A percentile compares a stretch with the other conserved stretches of the same genome.
Conservation (phyloP, 1,284 basidiomycete species). For the Rhodotorula sp. region DNA sequence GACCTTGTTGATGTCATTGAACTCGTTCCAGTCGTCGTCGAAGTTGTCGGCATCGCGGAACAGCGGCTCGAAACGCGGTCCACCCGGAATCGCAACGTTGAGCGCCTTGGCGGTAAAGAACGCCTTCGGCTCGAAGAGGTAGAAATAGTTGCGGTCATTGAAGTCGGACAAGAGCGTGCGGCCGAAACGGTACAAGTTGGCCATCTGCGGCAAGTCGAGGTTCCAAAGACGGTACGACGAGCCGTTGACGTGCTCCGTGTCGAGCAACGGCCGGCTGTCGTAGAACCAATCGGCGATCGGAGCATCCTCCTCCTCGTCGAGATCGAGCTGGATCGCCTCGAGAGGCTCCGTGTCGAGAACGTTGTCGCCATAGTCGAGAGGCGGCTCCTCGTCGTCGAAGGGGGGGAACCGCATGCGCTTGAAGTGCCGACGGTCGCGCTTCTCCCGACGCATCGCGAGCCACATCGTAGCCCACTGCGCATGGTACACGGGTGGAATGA, state of each 20-base stretch:
- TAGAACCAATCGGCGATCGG: slow-evolving; percentile 99
- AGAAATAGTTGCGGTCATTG: slow-evolving; percentile 73
- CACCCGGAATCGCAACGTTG: slow-evolving; percentile 97
- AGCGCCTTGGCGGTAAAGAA: slow-evolving; percentile 96
- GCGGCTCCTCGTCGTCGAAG: slow-evolving; percentile 98
- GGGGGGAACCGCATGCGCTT: slow-evolving; percentile 99
- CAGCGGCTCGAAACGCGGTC: slow-evolving; percentile 87
- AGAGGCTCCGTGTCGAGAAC: slow-evolving; percentile 96
- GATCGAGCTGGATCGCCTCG: slow-evolving; percentile 95
- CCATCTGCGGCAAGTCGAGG: slow-evolving; percentile 88
- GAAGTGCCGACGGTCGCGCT: slow-evolving; percentile 97
- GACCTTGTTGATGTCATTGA: slow-evolving; percentile 99
- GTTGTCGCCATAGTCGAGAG: slow-evolving; percentile 97
- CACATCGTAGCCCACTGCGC: slow-evolving; percentile 99
- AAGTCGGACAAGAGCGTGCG: slow-evolving; percentile 83
- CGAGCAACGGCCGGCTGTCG: slow-evolving; percentile 89
- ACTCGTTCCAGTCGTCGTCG: slow-evolving; percentile 89
- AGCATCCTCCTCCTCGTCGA: slow-evolving; percentile 88
- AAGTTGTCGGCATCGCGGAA: slow-evolving; percentile 91
- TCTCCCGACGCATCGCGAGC: slow-evolving; percentile 98
- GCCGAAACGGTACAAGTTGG: slow-evolving; percentile 92
- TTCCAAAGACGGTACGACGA: slow-evolving; percentile 92
- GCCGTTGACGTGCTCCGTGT: slow-evolving; percentile 78
- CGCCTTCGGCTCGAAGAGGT: slow-evolving; percentile 95
- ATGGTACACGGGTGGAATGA: slow-evolving; percentile 97